Percentiles rank a stretch among this genome's conserved stretches.
phyloP scores from a whole-genome alignment of 2,329 filamentous ascomycete species.

The Fusarium subglutinans region DNA sequence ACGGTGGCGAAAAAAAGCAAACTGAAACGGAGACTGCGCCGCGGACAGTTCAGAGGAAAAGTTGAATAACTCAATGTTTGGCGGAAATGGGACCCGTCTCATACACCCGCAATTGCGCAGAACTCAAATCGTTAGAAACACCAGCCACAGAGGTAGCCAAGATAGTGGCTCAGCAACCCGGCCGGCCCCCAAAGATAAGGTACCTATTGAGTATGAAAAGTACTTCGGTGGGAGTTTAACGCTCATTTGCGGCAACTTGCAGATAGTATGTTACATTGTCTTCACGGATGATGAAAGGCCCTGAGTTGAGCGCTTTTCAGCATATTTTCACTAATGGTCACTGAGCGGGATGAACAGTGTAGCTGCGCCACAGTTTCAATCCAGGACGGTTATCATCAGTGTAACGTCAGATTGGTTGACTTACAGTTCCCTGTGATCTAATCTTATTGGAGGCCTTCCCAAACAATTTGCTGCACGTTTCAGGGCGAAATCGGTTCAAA shows the following conservation, averaged over 20 bases:
- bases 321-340: background rate
- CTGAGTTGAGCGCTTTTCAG: background rate
- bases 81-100: background rate
- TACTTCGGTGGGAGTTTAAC: background rate
- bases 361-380: background rate
- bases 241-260: background rate
- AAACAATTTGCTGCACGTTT: slow-evolving; percentile 8
- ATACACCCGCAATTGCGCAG: slow-evolving; percentile 13
- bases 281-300: no score
- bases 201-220: background rate
- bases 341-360: background rate
- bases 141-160: slow-evolving; percentile 15
- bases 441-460: slow-evolving; percentile 1
- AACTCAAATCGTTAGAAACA: background rate
- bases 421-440: background rate
- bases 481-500: background rate
- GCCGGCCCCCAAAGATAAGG: slow-evolving; percentile 8
- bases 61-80: slow-evolving; percentile 4
- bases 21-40: slow-evolving; percentile 16
- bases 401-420: background rate
- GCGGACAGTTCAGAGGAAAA: background rate
- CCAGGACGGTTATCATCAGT: background rate
- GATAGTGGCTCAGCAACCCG: background rate
- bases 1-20: slow-evolving; percentile 7
- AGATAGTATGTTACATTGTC: background rate